Conservation (phyloP, 164 flowering plant species). For the Brasenia schreberi region DNA sequence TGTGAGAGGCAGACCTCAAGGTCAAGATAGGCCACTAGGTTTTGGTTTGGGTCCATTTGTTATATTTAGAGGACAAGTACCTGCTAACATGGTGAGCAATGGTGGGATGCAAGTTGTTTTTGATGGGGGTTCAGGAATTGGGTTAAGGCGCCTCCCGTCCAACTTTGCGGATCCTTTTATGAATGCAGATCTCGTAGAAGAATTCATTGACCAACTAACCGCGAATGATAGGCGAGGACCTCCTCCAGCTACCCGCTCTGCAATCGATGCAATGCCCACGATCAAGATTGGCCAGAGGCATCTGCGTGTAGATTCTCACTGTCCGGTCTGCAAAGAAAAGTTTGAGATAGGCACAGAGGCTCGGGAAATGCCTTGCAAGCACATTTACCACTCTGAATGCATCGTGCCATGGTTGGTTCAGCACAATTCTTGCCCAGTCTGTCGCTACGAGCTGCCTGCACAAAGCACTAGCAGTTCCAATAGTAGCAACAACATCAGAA, state of each 20-base stretch:
- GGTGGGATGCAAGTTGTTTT: slow-evolving; percentile 53
- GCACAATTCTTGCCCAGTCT: slow-evolving; percentile 83
- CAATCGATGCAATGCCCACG: slow-evolving; percentile 73
- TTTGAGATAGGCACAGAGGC: slow-evolving; percentile 68
- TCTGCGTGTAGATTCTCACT: slow-evolving; percentile 61
- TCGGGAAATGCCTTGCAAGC: slow-evolving; percentile 72
- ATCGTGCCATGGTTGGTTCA: slow-evolving; percentile 82
- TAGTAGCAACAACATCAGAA: slow-evolving; percentile 18
- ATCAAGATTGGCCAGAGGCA: slow-evolving; percentile 56
- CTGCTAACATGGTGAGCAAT: slow-evolving; percentile 42
- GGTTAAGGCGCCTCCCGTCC: slow-evolving; percentile 31
- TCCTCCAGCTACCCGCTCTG: slow-evolving; percentile 64
- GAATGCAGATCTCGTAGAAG: slow-evolving; percentile 70
- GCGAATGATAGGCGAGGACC: slow-evolving; percentile 44
- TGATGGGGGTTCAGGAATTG: slow-evolving; percentile 54
- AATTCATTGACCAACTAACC: slow-evolving; percentile 59
- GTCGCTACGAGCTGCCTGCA: slow-evolving; percentile 58
- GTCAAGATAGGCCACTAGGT: slow-evolving; percentile 19
- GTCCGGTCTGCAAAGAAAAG: slow-evolving; percentile 73
- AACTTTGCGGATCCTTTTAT: slow-evolving; percentile 60
- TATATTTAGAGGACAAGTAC: slow-evolving; percentile 68
- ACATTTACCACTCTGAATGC: slow-evolving; percentile 71
- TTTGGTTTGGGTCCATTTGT: slow-evolving; percentile 44
- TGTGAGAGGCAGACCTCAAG: slow-evolving; percentile 31
- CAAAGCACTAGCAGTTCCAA: slow-evolving; percentile 23